Conservation (phyloP, 768 basidiomycete species). For the Pleurotus djamor region DNA sequence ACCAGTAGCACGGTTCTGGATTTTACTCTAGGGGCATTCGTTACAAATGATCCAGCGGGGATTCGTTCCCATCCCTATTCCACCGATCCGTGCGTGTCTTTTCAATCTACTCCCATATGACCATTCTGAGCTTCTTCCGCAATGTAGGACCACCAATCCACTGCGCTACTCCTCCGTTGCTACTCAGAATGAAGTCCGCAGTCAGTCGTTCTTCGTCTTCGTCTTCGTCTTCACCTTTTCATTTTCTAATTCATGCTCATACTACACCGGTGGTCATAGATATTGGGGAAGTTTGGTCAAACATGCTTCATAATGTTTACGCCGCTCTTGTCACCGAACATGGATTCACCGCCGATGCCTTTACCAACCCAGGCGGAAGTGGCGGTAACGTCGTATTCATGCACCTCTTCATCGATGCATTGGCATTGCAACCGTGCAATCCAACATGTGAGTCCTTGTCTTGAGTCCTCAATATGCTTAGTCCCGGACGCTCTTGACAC, state of each 20-base stretch:
- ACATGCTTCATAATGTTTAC: constrained; percentile 8
- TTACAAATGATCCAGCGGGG: constrained; percentile 45
- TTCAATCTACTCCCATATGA: background rate
- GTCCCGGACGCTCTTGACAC: too few relatives aligned
- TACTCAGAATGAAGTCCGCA: constrained; percentile 41
- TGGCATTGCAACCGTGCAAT: constrained; percentile 32
- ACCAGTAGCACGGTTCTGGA: constrained; percentile 34
- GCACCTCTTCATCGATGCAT: constrained; percentile 32
- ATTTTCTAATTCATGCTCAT: background rate
- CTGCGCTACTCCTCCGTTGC: constrained; percentile 37
- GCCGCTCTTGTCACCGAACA: constrained; percentile 2
- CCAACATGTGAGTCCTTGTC: constrained; percentile 5
- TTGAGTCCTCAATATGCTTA: background rate
- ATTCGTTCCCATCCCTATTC: constrained; percentile 61
- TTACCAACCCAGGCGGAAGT: constrained; percentile 7
- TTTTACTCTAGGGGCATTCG: constrained; percentile 50
- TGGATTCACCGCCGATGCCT: background rate
- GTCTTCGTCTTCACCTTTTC: background rate
- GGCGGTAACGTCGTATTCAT: constrained; percentile 32
- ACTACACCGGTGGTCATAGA: background rate
- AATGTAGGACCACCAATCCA: constrained; percentile 35
- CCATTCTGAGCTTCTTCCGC: background rate
- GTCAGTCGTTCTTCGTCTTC: constrained; percentile 20
- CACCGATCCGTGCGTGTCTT: constrained; percentile 33
- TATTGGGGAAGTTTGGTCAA: constrained; percentile 9